phyloP scores from a whole-genome alignment of 2,329 filamentous ascomycete genomes.

The Dendryphion nanum region DNA sequence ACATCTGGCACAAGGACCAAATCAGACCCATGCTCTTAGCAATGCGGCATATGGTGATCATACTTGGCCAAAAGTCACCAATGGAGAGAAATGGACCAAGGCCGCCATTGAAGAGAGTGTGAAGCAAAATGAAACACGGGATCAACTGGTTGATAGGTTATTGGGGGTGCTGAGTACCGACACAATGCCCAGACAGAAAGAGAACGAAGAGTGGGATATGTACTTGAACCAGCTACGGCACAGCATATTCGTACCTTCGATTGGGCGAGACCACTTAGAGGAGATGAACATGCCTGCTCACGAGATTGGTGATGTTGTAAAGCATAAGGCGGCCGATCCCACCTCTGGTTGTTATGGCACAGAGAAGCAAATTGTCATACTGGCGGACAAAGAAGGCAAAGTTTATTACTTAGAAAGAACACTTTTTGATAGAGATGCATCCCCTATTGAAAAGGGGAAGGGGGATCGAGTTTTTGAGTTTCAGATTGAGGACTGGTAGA shows the following conservation, averaged over 20 bases:
- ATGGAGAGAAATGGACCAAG: slow-evolving; percentile 55
- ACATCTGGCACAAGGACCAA: slow-evolving; percentile 49
- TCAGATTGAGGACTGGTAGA: slow-evolving; percentile 46
- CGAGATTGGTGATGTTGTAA: slow-evolving; percentile 43
- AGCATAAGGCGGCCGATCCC: slow-evolving; percentile 32
- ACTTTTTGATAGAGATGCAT: slow-evolving; percentile 55
- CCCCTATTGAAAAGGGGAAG: slow-evolving; percentile 45
- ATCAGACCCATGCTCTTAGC: slow-evolving; percentile 59
- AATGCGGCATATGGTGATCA: slow-evolving; percentile 60
- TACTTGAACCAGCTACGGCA: slow-evolving; percentile 58
- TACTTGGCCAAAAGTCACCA: slow-evolving; percentile 61
- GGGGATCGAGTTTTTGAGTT: slow-evolving; percentile 51
- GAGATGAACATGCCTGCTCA: slow-evolving; percentile 36
- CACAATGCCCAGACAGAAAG: slow-evolving; percentile 52
- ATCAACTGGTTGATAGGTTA: slow-evolving; percentile 52
- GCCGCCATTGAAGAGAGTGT: slow-evolving; percentile 50
- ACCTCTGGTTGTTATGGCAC: slow-evolving; percentile 60
- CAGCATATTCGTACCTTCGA: slow-evolving; percentile 60
- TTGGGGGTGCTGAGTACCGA: slow-evolving; percentile 55
- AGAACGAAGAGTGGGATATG: slow-evolving; percentile 52
- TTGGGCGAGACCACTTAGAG: slow-evolving; percentile 49
- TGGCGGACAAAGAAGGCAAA: slow-evolving; percentile 55
- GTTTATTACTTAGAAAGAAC: slow-evolving; percentile 64
- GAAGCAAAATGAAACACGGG: slow-evolving; percentile 43
- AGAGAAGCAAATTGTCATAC: slow-evolving; percentile 61